A percentile compares a stretch with the other conserved stretches of the same genome.
These are phyloP conservation scores for Scytalidium sp. DNA, from an alignment of 2,329 filamentous ascomycete genomes.

Conservation along the genomic window DNA sequence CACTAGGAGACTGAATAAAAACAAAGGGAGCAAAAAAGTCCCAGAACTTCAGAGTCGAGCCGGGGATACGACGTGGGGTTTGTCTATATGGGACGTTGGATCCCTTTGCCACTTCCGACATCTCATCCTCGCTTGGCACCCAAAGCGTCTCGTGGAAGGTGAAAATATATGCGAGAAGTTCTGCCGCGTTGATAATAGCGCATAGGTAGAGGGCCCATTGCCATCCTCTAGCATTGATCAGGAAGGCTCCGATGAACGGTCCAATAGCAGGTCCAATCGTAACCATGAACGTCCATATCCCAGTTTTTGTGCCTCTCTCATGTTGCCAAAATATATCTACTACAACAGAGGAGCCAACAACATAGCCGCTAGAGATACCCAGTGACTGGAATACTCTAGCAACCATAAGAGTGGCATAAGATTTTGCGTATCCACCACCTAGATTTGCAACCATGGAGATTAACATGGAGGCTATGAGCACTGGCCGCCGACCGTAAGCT, in stretches of 20 bases:
- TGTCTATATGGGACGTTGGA: too few species aligned
- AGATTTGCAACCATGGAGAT: constrained; percentile 3
- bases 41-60: not conserved
- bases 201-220: not conserved
- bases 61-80: not conserved
- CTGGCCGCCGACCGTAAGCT: constrained; percentile 12
- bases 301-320: not conserved
- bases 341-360: not conserved
- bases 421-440: not conserved
- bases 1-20: not conserved
- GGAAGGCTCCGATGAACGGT: constrained; percentile 50
- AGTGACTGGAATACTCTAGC: not conserved
- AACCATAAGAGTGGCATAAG: not conserved
- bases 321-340: not conserved
- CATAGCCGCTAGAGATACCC: not conserved
- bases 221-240: constrained; percentile 21
- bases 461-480: constrained; percentile 7
- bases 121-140: not conserved
- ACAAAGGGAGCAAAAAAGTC: not conserved
- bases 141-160: not conserved
- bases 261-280: constrained; percentile 53
- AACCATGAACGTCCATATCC: constrained; percentile 37
- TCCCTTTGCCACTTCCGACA: not conserved
- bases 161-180: not conserved
- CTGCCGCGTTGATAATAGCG: not conserved